phyloP scores from a whole-genome alignment of 148 eudicot species.

The Heliosperma pusillum region DNA sequence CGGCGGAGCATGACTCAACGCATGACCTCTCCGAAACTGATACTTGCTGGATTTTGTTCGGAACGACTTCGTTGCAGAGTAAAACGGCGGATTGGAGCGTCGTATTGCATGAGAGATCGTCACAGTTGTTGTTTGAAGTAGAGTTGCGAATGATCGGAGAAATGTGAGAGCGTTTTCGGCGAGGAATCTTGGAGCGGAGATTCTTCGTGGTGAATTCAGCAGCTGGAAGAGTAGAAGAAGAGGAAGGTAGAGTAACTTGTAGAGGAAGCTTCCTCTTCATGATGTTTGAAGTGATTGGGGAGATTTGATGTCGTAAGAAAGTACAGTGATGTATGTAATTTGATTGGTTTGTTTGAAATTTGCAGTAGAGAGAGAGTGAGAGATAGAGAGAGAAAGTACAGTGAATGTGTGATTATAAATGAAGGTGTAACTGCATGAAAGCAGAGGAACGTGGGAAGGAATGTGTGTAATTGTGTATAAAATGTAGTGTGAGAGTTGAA shows the following conservation, averaged over 20 bases:
- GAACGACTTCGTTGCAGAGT: conserved; percentile 20
- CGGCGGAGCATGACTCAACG: conserved; percentile 63
- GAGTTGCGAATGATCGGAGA: conserved; percentile 44
- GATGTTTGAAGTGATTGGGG: background rate
- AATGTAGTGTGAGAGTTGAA: background rate
- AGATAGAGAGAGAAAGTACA: conserved; percentile 9
- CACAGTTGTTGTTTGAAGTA: conserved; percentile 22
- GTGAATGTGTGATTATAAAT: background rate
- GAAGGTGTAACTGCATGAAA: conserved; percentile 16
- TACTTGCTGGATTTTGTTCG: conserved; percentile 23
- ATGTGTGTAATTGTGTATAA: too few relatives aligned
- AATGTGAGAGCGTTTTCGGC: conserved; percentile 47
- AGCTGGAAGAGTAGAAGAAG: background rate
- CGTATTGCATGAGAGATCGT: conserved; percentile 57
- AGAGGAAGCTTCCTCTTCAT: conserved; percentile 32
- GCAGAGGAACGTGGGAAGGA: conserved; percentile 18
- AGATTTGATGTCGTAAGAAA: background rate
- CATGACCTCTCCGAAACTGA: conserved; percentile 60
- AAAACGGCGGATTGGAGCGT: conserved; percentile 37
- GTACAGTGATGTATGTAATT: background rate
- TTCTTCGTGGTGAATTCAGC: conserved; percentile 32
- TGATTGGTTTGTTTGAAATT: background rate
- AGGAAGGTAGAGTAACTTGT: conserved; percentile 10
- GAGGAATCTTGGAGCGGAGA: conserved; percentile 68
- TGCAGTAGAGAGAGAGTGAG: conserved; percentile 10